These are phyloP conservation scores for Ceratocystis alfenasii DNA, from an alignment of 2,329 filamentous ascomycete genomes.

Conservation along the genomic window DNA sequence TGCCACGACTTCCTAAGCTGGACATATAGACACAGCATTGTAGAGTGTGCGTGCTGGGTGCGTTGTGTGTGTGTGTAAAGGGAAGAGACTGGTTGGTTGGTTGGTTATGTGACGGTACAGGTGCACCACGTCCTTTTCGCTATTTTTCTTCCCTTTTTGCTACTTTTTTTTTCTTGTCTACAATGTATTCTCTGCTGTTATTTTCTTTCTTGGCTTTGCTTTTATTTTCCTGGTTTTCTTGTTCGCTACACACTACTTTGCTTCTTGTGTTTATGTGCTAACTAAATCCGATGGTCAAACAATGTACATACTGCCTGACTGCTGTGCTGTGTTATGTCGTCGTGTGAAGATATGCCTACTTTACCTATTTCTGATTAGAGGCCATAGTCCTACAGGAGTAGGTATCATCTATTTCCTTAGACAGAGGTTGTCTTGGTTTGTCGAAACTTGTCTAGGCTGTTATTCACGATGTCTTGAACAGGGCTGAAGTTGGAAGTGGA, in stretches of 20 bases:
- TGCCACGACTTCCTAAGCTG: constrained; percentile 18
- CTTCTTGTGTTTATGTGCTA: not conserved
- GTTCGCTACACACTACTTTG: constrained; percentile 5
- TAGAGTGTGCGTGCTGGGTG: not conserved
- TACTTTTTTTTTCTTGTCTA: constrained; percentile 13
- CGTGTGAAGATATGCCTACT: not conserved
- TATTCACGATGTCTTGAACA: not conserved
- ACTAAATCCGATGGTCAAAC: not conserved
- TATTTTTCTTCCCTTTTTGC: constrained; percentile 14
- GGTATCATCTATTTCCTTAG: no score
- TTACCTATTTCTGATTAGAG: no score
- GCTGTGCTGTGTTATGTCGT: not conserved
- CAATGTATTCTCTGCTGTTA: constrained; percentile 9
- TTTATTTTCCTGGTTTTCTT: constrained; percentile 7
- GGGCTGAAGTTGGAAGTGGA: not conserved
- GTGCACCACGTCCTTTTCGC: constrained; percentile 8
- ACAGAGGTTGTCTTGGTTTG: no score
- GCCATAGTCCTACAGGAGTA: no score
- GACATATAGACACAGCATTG: constrained; percentile 13
- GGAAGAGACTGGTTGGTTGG: constrained; percentile 5
- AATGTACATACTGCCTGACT: not conserved
- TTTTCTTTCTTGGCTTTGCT: not conserved
- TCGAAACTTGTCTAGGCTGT: not conserved
- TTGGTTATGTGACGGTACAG: not conserved
- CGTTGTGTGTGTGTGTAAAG: constrained; percentile 7